Evolutionary conservation across 306 rosid species (phyloP).

Genomic region (Carpinus fangiana): DNA sequence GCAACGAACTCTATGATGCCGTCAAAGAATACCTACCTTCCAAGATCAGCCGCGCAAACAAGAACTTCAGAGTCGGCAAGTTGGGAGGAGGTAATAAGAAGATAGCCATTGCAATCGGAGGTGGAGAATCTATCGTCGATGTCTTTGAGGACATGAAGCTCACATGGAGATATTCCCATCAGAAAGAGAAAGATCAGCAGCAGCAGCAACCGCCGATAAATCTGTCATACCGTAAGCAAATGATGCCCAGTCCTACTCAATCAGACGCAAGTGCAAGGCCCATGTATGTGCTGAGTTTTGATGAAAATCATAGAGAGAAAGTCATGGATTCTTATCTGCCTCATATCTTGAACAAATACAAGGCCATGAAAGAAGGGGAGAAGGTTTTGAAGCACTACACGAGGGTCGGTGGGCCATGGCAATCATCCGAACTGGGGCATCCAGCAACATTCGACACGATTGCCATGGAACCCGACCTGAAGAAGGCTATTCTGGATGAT

Average conservation of each 20-base stretch:
- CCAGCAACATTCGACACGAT: slow-evolving; percentile 39
- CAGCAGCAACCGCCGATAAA: too few species aligned
- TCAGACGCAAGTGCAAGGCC: not conserved
- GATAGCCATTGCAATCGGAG: slow-evolving; percentile 11
- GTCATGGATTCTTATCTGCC: slow-evolving; percentile 17
- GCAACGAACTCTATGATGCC: slow-evolving; percentile 26
- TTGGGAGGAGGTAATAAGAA: slow-evolving; percentile 1
- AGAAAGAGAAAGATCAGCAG: not conserved
- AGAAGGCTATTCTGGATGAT: slow-evolving; percentile 28
- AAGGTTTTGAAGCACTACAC: slow-evolving; percentile 28
- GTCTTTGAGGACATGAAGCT: slow-evolving; percentile 27
- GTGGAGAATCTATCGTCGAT: slow-evolving; percentile 31
- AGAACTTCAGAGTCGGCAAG: slow-evolving; percentile 26
- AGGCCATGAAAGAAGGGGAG: slow-evolving; percentile 20
- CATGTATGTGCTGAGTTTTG: slow-evolving; percentile 9
- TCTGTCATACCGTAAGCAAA: too few species aligned
- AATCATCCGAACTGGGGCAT: slow-evolving; percentile 22
- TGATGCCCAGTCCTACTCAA: too few species aligned
- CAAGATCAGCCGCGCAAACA: slow-evolving; percentile 12
- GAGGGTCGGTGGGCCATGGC: not conserved
- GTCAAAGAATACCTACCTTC: slow-evolving; percentile 30
- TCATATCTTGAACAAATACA: slow-evolving; percentile 11
- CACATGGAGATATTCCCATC: slow-evolving; percentile 24
- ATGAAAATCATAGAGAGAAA: slow-evolving; percentile 16
- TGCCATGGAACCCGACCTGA: slow-evolving; percentile 37